These are phyloP conservation scores for Bipolaris victoriae DNA, from an alignment of 2,329 filamentous ascomycete genomes.

Conservation along the genomic window DNA sequence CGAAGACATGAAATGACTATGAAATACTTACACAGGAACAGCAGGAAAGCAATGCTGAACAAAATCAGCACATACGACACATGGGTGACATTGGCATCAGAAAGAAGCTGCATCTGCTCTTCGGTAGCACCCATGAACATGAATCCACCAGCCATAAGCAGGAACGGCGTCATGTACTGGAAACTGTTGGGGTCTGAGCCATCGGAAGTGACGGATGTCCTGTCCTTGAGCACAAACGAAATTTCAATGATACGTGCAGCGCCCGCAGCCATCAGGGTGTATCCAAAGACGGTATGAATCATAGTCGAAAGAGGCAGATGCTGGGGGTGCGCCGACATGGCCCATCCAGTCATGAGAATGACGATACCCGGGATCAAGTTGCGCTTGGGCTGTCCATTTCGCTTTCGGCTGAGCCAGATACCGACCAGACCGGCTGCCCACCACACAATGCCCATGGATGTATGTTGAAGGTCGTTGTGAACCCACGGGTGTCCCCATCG, in stretches of 20 bases:
- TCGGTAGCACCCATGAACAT: constrained; percentile 98
- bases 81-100: constrained; percentile 77
- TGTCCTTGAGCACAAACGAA: constrained; percentile 81
- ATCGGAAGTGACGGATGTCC: constrained; percentile 67
- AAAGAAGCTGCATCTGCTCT: constrained; percentile 86
- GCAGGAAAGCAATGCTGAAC: constrained; percentile 85
- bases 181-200: constrained; percentile 74
- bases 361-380: constrained; percentile 94
- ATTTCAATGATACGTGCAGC: constrained; percentile 87
- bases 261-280: constrained; percentile 91
- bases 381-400: constrained; percentile 83
- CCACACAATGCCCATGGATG: constrained; percentile 99
- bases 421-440: constrained; percentile 92
- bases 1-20: rapidly evolving
- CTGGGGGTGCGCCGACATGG: constrained; percentile 92
- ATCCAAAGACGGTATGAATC: constrained; percentile 89
- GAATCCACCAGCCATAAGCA: constrained; percentile 90
- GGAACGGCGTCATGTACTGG: constrained; percentile 72
- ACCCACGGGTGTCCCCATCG: constrained; percentile 90
- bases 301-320: constrained; percentile 81
- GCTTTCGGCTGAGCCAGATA: constrained; percentile 86
- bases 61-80: constrained; percentile 92
- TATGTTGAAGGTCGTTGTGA: constrained; percentile 94
- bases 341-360: constrained; percentile 90
- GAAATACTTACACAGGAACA: constrained; percentile 75